Conservation (phyloP, 2,329 filamentous ascomycete genomes). For the Phialophora verrucosa region DNA sequence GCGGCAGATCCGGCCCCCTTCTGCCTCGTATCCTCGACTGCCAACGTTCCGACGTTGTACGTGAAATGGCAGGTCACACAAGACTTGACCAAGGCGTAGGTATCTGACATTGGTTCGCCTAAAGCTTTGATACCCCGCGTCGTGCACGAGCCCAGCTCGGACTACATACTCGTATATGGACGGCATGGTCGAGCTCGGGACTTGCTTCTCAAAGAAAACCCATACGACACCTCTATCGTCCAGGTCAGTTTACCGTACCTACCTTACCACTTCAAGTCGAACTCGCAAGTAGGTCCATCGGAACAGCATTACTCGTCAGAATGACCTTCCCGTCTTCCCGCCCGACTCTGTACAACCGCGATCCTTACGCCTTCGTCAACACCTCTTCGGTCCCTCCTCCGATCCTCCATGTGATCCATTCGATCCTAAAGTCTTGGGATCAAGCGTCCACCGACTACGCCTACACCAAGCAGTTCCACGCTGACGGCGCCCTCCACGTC, state of each 20-base stretch:
- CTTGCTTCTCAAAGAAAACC: no score
- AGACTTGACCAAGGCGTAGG: not conserved
- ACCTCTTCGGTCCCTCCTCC: not conserved
- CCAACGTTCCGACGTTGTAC: not conserved
- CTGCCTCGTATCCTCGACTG: not conserved
- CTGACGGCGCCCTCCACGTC: constrained; percentile 21
- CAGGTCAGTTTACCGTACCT: no score
- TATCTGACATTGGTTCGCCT: not conserved
- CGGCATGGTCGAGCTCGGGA: not conserved
- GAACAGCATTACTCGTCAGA: not conserved
- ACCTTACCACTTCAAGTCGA: not conserved
- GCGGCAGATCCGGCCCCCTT: no score
- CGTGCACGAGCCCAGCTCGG: not conserved
- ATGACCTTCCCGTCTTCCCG: constrained; percentile 2
- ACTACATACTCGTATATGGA: no score
- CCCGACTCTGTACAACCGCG: constrained; percentile 11
- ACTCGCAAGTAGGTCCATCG: not conserved
- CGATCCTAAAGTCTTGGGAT: constrained; percentile 23
- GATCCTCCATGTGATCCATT: constrained; percentile 14
- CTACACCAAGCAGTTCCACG: constrained; percentile 15
- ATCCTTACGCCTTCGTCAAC: constrained; percentile 24
- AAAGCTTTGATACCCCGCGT: not conserved
- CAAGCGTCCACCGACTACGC: constrained; percentile 22
- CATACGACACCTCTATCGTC: no score
- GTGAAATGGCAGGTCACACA: not conserved